These are phyloP conservation scores for Suillus lakei DNA, from an alignment of 768 basidiomycete species.

Conservation along the genomic window DNA sequence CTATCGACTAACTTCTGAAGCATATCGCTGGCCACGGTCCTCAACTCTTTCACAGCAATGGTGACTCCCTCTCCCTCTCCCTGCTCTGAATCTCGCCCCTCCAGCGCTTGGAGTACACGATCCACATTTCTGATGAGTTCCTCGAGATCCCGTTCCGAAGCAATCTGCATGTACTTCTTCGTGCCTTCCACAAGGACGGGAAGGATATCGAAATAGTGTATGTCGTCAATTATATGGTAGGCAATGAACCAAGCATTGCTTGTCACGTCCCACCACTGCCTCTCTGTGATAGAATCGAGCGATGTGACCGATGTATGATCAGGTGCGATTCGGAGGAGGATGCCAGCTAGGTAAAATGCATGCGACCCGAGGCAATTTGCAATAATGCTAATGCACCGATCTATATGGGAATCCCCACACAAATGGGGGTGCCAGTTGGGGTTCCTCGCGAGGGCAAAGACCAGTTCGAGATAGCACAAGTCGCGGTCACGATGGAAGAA, in stretches of 20 bases:
- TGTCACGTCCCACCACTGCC: not conserved
- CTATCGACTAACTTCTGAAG: not conserved
- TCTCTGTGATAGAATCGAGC: not conserved
- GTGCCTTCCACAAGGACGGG: not conserved
- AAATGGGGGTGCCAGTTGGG: not conserved
- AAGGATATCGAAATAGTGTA: not conserved
- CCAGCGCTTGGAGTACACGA: accelerated
- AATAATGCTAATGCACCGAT: not conserved
- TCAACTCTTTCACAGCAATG: not conserved
- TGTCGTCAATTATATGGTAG: not conserved
- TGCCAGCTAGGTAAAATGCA: not conserved
- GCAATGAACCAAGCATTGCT: accelerated
- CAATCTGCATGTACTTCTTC: not conserved
- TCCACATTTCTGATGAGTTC: not conserved
- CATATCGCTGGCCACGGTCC: not conserved
- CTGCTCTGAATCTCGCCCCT: not conserved
- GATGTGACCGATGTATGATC: not conserved
- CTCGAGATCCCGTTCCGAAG: not conserved
- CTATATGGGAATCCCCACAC: not conserved
- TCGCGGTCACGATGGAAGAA: accelerated
- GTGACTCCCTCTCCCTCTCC: not conserved
- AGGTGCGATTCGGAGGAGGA: not conserved
- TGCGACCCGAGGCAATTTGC: not conserved
- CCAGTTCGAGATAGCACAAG: not conserved
- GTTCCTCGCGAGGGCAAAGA: not conserved